Evolutionary conservation across 2,329 filamentous ascomycete species (phyloP).

Genomic region (Ophiognomonia clavigignenti-juglandacearum): DNA sequence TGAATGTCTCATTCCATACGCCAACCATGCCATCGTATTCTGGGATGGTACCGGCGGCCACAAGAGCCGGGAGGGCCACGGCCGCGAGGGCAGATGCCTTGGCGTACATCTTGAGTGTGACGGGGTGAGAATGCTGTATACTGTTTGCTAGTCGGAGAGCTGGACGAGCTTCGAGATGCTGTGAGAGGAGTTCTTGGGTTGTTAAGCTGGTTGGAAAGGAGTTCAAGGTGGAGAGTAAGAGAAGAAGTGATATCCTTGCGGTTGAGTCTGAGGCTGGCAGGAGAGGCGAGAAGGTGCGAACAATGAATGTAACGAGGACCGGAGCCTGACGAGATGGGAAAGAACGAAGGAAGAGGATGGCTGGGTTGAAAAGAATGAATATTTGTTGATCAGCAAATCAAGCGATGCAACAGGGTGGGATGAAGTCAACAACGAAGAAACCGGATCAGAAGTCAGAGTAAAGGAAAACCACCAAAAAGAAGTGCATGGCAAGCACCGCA

Average conservation of each 20-base stretch:
- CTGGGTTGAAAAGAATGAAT: conserved; percentile 7
- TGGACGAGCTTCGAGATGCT: not conserved
- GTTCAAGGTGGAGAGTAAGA: not conserved
- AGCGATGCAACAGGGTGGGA: conserved; percentile 5
- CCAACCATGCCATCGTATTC: conserved; percentile 32
- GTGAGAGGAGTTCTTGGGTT: not conserved
- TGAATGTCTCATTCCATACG: conserved; percentile 40
- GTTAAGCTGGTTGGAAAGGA: not conserved
- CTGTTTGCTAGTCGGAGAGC: not conserved
- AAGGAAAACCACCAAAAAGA: too few relatives aligned
- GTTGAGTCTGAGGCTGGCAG: too few relatives aligned
- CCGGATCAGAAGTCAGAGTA: too few relatives aligned
- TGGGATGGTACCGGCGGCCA: conserved; percentile 33
- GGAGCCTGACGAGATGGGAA: not conserved
- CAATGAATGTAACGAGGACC: not conserved
- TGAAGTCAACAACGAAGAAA: too few relatives aligned
- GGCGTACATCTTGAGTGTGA: conserved; percentile 8
- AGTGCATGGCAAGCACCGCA: too few relatives aligned
- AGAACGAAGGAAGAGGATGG: not conserved
- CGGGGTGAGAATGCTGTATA: not conserved
- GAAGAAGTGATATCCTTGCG: not conserved
- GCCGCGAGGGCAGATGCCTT: conserved; percentile 21
- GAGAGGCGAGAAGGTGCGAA: not conserved
- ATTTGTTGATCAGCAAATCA: conserved; percentile 12
- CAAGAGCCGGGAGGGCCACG: conserved; percentile 25